Base-by-base conservation (phyloP, 345 rosid genomes). In the Eutrema japonicum region DNA sequence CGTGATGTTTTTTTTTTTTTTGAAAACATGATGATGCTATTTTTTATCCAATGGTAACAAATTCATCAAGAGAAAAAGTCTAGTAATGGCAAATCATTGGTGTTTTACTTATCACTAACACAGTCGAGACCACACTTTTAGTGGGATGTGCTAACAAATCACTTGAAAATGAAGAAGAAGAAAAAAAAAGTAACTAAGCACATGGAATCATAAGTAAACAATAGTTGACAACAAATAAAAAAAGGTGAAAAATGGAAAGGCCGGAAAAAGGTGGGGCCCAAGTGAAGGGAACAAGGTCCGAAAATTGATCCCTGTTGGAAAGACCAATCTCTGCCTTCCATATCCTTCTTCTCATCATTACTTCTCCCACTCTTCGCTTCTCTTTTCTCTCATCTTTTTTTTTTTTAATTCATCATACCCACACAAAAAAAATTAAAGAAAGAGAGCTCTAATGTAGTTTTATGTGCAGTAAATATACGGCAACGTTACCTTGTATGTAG, bases 261-360 rank as follows among this genome's bases (percentile, higher is more conserved):
- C 61, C 67, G 49, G 10, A 70, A 35, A 8, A 67, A 4, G 8
- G 56, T 9, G 62, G 87, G 88, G 13, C 73, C 84, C 79, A 72
- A 64, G 68, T 72, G 88, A 77, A 73, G 68, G 86, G 83, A 83
- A 83, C 91, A 83, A 61, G 60, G 48, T 72, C 83, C 84, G 62
- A 79, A 72, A 53, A 68, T 73, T 70, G 86, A 79, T 79, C 79
- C 79, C 74, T 76, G 58, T 73, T 72, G 84, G 79, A 68, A 82
- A 77, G 71, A 77, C 64, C 80, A 71, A 14, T 38, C 68, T 66
- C 69, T 4, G 68, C 74, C 66, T 71, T 84, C 77, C 37, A 81
- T 78, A 72, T 78, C 78, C 68, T 59, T 78, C 83, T 78, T 43
- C 88, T 78, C 82, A 83, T 87, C 82, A 87, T 87, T 82, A 80